phyloP scores from a whole-genome alignment of 2,329 filamentous ascomycete genomes.

The Clarireedia sp. region DNA sequence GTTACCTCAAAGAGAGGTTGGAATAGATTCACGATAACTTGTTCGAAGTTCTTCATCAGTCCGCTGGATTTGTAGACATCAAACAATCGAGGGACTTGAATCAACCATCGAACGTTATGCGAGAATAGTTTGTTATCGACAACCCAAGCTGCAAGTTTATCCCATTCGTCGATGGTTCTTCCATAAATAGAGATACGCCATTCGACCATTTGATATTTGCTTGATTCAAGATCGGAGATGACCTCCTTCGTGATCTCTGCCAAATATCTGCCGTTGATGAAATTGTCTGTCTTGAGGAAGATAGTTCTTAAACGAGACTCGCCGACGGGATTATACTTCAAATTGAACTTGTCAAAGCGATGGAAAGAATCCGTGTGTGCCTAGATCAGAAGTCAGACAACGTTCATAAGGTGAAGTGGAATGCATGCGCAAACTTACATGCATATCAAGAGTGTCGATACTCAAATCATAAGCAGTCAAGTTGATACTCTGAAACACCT shows the following conservation, averaged over 20 bases:
- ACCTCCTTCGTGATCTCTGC: conserved; percentile 98
- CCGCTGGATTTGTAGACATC: conserved; percentile 90
- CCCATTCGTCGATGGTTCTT: conserved; percentile 87
- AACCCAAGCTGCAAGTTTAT: conserved; percentile 94
- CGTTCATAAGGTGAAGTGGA: background rate
- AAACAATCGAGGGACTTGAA: conserved; percentile 89
- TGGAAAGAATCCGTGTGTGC: conserved; percentile 98
- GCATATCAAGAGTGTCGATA: conserved; percentile 98
- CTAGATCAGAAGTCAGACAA: conserved; percentile 33
- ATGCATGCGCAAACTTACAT: conserved; percentile 48
- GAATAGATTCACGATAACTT: conserved; percentile 86
- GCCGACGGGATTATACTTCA: conserved; percentile 97
- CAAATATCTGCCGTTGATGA: conserved; percentile 89
- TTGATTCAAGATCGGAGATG: conserved; percentile 91
- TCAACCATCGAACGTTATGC: conserved; percentile 93
- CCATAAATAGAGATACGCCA: conserved; percentile 99
- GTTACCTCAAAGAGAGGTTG: conserved; percentile 93
- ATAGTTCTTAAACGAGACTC: conserved; percentile 96
- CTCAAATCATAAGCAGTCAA: conserved; percentile 94
- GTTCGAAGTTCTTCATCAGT: conserved; percentile 82
- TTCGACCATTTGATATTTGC: conserved; percentile 99
- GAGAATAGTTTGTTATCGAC: conserved; percentile 97
- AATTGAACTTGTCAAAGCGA: conserved; percentile 98
- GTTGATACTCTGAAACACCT: conserved; percentile 97
- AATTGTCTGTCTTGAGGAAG: conserved; percentile 97